Evolutionary conservation across 2,329 filamentous ascomycete genomes (phyloP).

Genomic region (Tolypocladium pustulatum): DNA sequence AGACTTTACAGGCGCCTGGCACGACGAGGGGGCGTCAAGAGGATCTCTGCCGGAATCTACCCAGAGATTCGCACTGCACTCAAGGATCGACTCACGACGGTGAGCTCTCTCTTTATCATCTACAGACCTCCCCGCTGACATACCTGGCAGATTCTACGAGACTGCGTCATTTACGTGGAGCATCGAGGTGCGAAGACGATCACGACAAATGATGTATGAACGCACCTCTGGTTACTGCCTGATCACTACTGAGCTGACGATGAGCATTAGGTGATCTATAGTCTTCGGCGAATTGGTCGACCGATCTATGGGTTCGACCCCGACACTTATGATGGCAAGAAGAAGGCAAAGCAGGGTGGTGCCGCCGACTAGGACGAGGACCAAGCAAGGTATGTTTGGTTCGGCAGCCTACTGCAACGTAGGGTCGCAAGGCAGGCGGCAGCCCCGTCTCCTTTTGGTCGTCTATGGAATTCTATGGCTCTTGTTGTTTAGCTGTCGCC

Average conservation of each 20-base stretch:
- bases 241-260: conserved; percentile 1
- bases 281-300: conserved; percentile 34
- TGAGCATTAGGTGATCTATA: conserved; percentile 40
- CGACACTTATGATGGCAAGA: conserved; percentile 16
- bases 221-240: too few species aligned
- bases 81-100: conserved; percentile 34
- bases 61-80: conserved; percentile 45
- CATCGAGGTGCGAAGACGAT: conserved; percentile 50
- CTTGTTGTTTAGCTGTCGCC: conserved; percentile 4
- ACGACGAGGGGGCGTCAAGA: conserved; percentile 65
- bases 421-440: not conserved
- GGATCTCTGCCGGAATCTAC: conserved; percentile 57
- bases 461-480: not conserved
- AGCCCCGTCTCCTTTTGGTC: not conserved
- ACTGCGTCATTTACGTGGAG: conserved; percentile 41
- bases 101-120: conserved; percentile 16
- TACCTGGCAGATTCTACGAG: conserved; percentile 37
- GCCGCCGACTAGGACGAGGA: not conserved
- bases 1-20: conserved; percentile 48
- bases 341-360: conserved; percentile 1
- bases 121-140: not conserved
- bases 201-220: conserved; percentile 48
- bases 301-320: conserved; percentile 51
- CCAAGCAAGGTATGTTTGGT: not conserved
- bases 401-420: not conserved